phyloP scores from a whole-genome alignment of 495 filamentous ascomycete species.

The Pyrenula aspistea region DNA sequence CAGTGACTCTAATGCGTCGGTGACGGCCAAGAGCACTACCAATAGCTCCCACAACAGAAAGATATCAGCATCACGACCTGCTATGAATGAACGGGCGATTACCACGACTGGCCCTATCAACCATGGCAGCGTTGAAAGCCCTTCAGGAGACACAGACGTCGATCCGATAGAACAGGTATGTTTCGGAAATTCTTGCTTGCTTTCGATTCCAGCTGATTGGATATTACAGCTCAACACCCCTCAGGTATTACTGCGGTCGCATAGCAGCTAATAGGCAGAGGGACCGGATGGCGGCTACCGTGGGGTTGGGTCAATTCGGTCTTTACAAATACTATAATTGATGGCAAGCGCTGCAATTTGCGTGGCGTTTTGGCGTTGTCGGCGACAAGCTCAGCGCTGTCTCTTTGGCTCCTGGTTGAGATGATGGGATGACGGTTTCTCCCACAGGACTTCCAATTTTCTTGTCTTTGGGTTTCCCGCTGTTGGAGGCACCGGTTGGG shows the following conservation, averaged over 20 bases:
- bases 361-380: not conserved
- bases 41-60: constrained; percentile 1
- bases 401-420: too few species aligned
- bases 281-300: too few species aligned
- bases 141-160: constrained; percentile 44
- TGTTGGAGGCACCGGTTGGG: too few species aligned
- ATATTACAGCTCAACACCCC: not conserved
- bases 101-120: constrained; percentile 49
- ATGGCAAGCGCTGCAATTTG: not conserved
- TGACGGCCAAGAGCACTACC: constrained; percentile 3
- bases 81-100: constrained; percentile 41
- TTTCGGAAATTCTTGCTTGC: constrained; percentile 3
- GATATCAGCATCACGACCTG: constrained; percentile 10
- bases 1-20: constrained; percentile 28
- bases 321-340: not conserved
- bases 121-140: constrained; percentile 45
- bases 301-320: not conserved
- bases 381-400: too few species aligned
- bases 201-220: not conserved
- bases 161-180: constrained; percentile 66
- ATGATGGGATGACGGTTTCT: too few species aligned
- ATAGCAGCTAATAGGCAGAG: not conserved
- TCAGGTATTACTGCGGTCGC: not conserved
- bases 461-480: too few species aligned
- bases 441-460: too few species aligned